Evolutionary conservation across 2,329 filamentous ascomycete species (phyloP), one percentile per base, ranked within the genome.

Genomic region (Ophiocordyceps robertsii): DNA sequence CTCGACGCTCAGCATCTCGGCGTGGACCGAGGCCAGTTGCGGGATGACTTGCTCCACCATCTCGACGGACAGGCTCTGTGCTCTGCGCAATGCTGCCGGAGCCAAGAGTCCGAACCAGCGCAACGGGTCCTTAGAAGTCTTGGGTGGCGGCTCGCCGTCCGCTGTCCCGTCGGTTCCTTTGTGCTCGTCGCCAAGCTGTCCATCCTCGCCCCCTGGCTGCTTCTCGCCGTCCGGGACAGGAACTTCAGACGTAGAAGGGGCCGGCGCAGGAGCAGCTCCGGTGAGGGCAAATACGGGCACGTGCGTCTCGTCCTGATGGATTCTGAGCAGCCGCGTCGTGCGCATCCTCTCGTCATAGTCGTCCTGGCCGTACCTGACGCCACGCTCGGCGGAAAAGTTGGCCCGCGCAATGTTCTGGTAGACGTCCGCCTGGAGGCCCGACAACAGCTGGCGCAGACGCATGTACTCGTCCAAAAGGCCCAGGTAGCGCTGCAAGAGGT

Each of bases 321-420:
- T 51, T 9, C 39, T 40, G 29, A 80, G 50, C 42, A 61, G 58
- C 41, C 73, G 63, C 19, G 59, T 61, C 3, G 82, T 80, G 55
- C 77, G 77, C 77, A 86, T 85, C 38, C 84, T 72, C 49, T 77
- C 73, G 58, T 89, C 82, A 56, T 84, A 90, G 54, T 75, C 73
- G 51, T 85, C 80, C 48, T 68, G 71, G 3, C 82, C 83, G 56
- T 82, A 88, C 36, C 76, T 68, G 47, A 76, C 58, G 29, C 79
- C 73, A 12, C 74, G 66, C 54, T 76, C 69, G n/a, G 75, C 76
- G 27, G 74, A 66, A 60, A 85, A 88, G 62, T 88, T 87, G 47
- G 84, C 84, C 44, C 83, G 74, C n/a, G 84, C 80, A 35, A 89
- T 67, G 49, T 67, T 63, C 43, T 73, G 70, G 54, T 69, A 75